Conservation (phyloP, 257 asterid species). For the Solanum medicagineum region DNA sequence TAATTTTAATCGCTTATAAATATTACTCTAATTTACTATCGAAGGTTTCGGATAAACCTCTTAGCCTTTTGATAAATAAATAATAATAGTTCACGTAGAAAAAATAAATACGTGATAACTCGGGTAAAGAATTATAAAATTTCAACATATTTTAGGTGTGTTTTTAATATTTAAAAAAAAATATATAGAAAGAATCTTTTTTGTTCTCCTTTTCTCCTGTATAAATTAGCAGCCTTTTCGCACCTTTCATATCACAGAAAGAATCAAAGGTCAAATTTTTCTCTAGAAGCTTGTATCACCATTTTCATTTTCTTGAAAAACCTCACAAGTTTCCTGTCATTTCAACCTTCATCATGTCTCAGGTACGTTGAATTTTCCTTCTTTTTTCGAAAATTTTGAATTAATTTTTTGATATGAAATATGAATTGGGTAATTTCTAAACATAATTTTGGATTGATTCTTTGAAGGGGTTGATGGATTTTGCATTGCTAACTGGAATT, state of each 20-base stretch:
- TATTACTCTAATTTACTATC: rapidly evolving
- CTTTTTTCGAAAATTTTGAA: not conserved
- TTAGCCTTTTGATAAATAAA: not conserved
- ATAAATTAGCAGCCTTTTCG: not conserved
- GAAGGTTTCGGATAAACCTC: too few relatives aligned
- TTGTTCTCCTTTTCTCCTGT: not conserved
- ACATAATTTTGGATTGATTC: not conserved
- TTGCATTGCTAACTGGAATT: not conserved
- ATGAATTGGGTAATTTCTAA: not conserved
- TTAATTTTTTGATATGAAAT: not conserved
- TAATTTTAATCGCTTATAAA: not conserved
- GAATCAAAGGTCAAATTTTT: not conserved
- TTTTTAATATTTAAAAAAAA: not conserved
- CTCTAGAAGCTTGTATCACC: not conserved
- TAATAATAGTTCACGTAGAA: not conserved
- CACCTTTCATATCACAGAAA: not conserved
- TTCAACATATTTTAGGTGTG: not conserved
- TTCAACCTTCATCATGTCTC: not conserved
- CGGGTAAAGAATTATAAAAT: rapidly evolving
- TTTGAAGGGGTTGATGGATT: not conserved
- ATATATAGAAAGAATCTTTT: not conserved
- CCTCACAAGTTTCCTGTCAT: not conserved
- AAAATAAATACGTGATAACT: not conserved
- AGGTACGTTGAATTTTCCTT: not conserved
- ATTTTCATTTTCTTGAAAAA: not conserved